Evolutionary conservation across 2,329 filamentous ascomycete species (phyloP), one percentile per base, ranked within the genome.

Genomic region (Monilinia laxa): DNA sequence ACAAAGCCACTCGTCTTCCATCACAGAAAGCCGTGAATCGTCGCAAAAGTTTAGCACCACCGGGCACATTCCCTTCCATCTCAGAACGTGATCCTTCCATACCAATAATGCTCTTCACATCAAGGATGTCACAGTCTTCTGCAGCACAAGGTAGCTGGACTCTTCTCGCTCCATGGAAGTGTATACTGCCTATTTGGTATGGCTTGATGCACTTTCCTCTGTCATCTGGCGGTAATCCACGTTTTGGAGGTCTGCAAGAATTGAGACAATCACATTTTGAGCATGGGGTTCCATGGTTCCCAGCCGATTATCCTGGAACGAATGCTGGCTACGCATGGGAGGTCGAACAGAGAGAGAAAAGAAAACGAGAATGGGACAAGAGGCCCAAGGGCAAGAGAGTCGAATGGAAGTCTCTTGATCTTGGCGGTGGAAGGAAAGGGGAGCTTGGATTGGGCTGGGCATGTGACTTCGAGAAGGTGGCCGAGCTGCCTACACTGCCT

Each of bases 131-230:
- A 14, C 73, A 76, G 1, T 78, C 79, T 49, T 80, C 77, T 14
- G 84, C 83, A 57, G 80, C 81, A 1, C 87, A 90, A 58, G 89
- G 90, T 0, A 88, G 83, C 0, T 98, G 93, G 92, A 95, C 89
- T 0, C 76, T 98, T 1, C 81, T 98, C 31, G 83, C 95, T 3
- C 95, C 95, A 0, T 97, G 94, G 92, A 93, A 91, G 75, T 97
- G 91, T 73, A 90, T 98, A 47, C 81, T 87, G 47, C 87, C 92
- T 0, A 82, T 97, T 42, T 99, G 95, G 95, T 90, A 94, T 73
- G 88, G 87, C 57, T 79, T 98, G 18, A 89, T 96, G 79, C 92
- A 92, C 75, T 92, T 89, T 68, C 91, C 92, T 0, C 82, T 96
- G 0, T 90, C 88, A 0, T 90, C 88, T 0, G 93, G 93, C 10